A percentile compares a stretch with the other conserved stretches of the same genome.
These are phyloP conservation scores for Auxenochlorella pyrenoidosa DNA, from an alignment of 139 green algal genomes.

Conservation along the genomic window DNA sequence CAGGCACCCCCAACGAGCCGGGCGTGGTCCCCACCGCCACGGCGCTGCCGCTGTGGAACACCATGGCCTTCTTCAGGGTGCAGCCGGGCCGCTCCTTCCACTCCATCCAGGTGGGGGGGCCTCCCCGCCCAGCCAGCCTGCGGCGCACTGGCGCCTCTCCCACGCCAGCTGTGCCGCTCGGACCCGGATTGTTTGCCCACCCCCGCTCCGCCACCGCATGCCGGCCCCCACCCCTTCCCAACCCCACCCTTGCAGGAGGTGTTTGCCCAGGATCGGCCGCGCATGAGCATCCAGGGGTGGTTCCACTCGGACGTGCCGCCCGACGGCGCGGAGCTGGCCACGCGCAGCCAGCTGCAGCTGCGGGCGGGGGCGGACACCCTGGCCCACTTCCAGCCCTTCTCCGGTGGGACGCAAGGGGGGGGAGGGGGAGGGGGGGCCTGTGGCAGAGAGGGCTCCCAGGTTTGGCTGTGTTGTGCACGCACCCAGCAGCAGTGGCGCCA, in stretches of 20 bases:
- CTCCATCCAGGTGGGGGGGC: conserved; percentile 62
- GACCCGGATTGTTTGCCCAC: background rate
- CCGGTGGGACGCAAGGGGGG: background rate
- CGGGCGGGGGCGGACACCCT: conserved; percentile 51
- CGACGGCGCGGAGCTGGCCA: conserved; percentile 64
- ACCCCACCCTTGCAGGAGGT: conserved; percentile 52
- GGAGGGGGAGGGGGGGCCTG: no score
- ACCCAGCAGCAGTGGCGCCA: no score
- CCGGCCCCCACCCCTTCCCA: background rate
- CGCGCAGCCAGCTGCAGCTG: conserved; percentile 76
- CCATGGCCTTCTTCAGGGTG: conserved; percentile 90
- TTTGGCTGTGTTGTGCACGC: no score
- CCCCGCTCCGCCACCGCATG: background rate
- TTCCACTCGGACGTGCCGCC: conserved; percentile 73
- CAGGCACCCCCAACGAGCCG: conserved; percentile 61
- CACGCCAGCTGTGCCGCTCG: background rate
- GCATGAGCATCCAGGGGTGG: conserved; percentile 81
- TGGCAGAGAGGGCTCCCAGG: no score
- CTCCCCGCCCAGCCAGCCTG: background rate
- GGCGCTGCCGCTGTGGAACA: conserved; percentile 76
- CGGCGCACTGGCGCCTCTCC: background rate
- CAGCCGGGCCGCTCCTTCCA: conserved; percentile 86
- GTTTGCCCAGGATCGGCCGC: conserved; percentile 61
- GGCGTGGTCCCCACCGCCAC: conserved; percentile 55
- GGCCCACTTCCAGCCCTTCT: conserved; percentile 41